A percentile compares a stretch with the other conserved stretches of the same genome.
phyloP scores from a whole-genome alignment of 1,284 basidiomycete genomes.

The Fistulina hepatica region DNA sequence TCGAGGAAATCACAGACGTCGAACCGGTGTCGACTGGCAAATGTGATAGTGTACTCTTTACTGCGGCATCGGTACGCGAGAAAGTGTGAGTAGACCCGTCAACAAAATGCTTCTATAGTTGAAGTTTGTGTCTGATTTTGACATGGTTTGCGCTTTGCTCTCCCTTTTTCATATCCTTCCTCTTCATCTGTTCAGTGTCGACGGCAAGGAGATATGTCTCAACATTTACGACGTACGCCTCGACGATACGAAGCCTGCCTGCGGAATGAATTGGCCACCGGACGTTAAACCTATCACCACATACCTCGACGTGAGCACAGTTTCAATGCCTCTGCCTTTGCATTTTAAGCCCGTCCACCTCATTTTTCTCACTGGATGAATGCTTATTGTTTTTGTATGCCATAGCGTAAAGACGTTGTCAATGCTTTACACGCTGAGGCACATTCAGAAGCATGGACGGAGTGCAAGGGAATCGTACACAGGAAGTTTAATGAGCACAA shows the following conservation, averaged over 20 bases:
- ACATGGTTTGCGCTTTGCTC: not conserved
- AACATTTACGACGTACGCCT: conserved; percentile 95
- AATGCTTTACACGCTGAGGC: conserved; percentile 71
- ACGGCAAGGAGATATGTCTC: conserved; percentile 70
- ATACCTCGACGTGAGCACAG: conserved; percentile 71
- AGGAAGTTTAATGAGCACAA: conserved; percentile 44
- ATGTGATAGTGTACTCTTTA: conserved; percentile 60
- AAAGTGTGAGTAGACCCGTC: conserved; percentile 42
- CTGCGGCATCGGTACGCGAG: conserved; percentile 51
- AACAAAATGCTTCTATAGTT: no score
- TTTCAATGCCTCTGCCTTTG: conserved; percentile 2
- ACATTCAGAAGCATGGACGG: conserved; percentile 79
- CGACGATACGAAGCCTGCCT: conserved; percentile 77
- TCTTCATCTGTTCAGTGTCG: conserved; percentile 41
- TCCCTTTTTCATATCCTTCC: not conserved
- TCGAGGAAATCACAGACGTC: conserved; percentile 34
- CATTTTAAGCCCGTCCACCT: no score
- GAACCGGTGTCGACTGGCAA: conserved; percentile 54
- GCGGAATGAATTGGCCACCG: conserved; percentile 99
- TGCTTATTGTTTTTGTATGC: conserved; percentile 2
- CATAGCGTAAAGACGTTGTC: conserved; percentile 71
- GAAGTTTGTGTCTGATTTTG: no score
- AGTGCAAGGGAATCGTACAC: conserved; percentile 73
- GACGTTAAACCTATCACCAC: conserved; percentile 68
- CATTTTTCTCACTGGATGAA: conserved; percentile 3